Conservation (phyloP, 805 yeast genomes). For the Candida chauliodis region DNA sequence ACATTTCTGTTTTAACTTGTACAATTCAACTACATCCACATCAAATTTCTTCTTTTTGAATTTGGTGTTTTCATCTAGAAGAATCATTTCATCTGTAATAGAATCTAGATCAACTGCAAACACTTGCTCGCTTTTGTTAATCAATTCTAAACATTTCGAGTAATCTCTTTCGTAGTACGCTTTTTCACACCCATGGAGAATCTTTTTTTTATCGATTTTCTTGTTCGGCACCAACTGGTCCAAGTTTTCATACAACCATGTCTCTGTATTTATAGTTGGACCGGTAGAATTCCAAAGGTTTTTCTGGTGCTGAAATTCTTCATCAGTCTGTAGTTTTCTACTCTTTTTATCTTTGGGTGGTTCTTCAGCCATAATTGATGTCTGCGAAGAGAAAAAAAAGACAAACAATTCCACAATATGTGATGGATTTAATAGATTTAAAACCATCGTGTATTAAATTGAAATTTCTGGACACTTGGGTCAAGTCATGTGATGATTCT, state of each 20-base stretch:
- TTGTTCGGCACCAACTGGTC: constrained; percentile 25
- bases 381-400: too few relatives aligned
- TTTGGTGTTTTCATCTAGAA: constrained; percentile 9
- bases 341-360: constrained; percentile 3
- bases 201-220: constrained; percentile 53
- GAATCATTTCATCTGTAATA: constrained; percentile 9
- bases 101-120: constrained; percentile 22
- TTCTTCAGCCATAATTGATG: too few relatives aligned
- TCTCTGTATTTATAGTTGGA: constrained; percentile 49
- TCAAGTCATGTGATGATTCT: too few relatives aligned
- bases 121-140: constrained; percentile 33
- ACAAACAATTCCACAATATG: too few relatives aligned
- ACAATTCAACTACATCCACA: constrained; percentile 50
- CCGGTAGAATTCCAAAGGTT: constrained; percentile 50
- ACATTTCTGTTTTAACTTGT: constrained; percentile 41
- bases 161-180: constrained; percentile 57
- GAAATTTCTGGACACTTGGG: too few relatives aligned
- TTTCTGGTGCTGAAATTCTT: constrained; percentile 53
- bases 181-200: constrained; percentile 60
- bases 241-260: constrained; percentile 35
- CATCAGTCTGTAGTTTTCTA: constrained; percentile 71
- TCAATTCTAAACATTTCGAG: constrained; percentile 44
- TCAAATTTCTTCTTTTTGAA: constrained; percentile 35
- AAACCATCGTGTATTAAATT: too few relatives aligned
- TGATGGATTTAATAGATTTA: too few relatives aligned